Evolutionary conservation across 208 protist genomes (phyloP).

Genomic region (Leishmania arabica): DNA sequence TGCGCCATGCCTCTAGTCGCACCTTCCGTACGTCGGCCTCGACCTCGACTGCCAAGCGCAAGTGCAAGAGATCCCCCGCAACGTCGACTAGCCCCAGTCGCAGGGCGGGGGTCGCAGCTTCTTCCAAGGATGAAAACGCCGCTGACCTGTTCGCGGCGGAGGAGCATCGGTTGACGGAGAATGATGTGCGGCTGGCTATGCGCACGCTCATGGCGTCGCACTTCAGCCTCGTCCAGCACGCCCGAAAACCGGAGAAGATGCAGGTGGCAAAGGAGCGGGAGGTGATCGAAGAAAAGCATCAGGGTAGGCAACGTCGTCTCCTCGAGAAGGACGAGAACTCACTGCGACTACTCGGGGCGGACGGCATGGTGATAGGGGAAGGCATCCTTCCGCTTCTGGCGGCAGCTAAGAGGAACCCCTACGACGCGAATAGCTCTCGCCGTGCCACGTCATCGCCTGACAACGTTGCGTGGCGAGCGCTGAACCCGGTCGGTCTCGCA

Average conservation of each 20-base stretch:
- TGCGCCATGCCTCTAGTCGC: constrained; percentile 5
- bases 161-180: constrained; percentile 54
- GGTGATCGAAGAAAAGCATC: constrained; percentile 3
- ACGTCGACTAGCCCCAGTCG: background rate
- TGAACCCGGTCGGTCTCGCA: constrained; percentile 33
- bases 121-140: background rate
- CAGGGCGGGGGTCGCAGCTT: background rate
- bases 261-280: constrained; percentile 41
- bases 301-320: constrained; percentile 52
- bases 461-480: constrained; percentile 23
- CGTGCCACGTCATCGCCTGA: background rate
- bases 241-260: constrained; percentile 25
- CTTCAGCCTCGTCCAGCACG: constrained; percentile 32
- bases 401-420: background rate
- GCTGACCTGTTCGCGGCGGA: constrained; percentile 11
- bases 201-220: constrained; percentile 72
- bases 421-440: background rate
- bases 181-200: constrained; percentile 77
- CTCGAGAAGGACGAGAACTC: constrained; percentile 71
- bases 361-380: constrained; percentile 51
- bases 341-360: constrained; percentile 46
- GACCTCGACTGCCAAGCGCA: background rate
- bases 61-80: background rate
- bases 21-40: background rate
- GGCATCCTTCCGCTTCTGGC: constrained; percentile 55